phyloP scores from a whole-genome alignment of 225 moss, liverwort and hornwort species.

The Physcomitrellopsis africana region DNA sequence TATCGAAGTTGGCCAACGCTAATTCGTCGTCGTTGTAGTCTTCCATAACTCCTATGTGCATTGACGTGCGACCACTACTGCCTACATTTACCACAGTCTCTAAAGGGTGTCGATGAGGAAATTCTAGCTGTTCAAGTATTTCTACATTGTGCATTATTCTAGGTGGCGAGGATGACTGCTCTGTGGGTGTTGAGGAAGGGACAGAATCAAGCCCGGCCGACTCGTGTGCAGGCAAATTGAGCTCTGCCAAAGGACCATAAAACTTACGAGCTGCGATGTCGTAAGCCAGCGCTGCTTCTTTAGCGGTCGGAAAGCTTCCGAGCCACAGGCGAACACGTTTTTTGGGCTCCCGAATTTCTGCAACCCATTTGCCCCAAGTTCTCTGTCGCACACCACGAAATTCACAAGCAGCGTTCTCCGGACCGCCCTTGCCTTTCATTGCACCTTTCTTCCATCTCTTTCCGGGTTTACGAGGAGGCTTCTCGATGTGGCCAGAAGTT shows the following conservation, averaged over 20 bases:
- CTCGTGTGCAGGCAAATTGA: conserved; percentile 52
- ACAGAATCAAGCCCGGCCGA: conserved; percentile 26
- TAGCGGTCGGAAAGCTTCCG: conserved; percentile 70
- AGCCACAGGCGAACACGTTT: conserved; percentile 72
- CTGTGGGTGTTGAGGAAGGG: neutral
- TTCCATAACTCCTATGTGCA: conserved; percentile 30
- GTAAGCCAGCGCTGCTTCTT: conserved; percentile 74
- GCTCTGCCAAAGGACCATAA: conserved; percentile 62
- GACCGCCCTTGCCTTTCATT: conserved; percentile 83
- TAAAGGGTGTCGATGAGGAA: neutral
- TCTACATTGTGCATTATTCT: conserved; percentile 33
- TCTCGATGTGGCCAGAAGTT: conserved; percentile 48
- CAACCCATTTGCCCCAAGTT: conserved; percentile 87
- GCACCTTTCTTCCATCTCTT: conserved; percentile 66
- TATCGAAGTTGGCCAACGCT: conserved; percentile 22
- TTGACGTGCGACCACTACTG: conserved; percentile 24
- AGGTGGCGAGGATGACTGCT: neutral
- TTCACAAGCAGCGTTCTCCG: conserved; percentile 70
- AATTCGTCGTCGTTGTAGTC: conserved; percentile 14
- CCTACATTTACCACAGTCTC: neutral
- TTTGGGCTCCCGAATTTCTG: conserved; percentile 80
- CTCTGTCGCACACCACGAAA: conserved; percentile 79
- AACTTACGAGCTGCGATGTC: conserved; percentile 69
- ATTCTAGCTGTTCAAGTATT: conserved; percentile 6
- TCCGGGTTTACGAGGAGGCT: conserved; percentile 51